Conservation (phyloP, 345 rosid species). For the Sisymbrium altissimum region DNA sequence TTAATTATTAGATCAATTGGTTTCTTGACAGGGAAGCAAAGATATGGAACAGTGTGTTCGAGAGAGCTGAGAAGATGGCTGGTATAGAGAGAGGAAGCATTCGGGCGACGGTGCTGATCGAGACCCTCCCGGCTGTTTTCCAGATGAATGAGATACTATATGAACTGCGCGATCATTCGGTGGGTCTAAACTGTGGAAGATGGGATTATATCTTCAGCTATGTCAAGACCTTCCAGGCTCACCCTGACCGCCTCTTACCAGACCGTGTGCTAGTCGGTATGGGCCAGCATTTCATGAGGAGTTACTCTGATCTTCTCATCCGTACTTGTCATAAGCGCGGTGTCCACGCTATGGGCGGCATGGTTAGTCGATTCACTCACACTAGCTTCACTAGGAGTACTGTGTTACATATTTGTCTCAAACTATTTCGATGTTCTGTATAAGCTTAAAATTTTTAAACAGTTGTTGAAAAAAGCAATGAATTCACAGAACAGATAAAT, state of each 20-base stretch:
- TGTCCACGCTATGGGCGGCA: constrained; percentile 97
- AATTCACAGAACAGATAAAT: neutral
- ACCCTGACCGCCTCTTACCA: constrained; percentile 73
- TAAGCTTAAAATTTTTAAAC: neutral
- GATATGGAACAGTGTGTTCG: constrained; percentile 89
- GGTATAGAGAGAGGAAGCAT: constrained; percentile 86
- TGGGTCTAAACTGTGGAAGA: constrained; percentile 87
- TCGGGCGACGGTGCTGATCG: constrained; percentile 79
- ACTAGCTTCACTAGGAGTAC: neutral
- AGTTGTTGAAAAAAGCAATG: neutral
- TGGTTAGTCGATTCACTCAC: constrained; percentile 44
- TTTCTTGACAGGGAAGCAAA: constrained; percentile 74
- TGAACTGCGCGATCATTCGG: constrained; percentile 82
- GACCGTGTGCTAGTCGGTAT: constrained; percentile 83
- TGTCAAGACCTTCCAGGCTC: constrained; percentile 88
- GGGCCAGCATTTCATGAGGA: constrained; percentile 91
- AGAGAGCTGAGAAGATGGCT: constrained; percentile 79
- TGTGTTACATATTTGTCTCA: neutral
- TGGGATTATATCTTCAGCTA: constrained; percentile 98
- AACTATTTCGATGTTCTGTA: neutral
- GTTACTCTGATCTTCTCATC: constrained; percentile 91
- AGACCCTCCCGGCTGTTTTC: constrained; percentile 88
- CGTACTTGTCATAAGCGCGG: constrained; percentile 81
- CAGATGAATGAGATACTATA: constrained; percentile 93
- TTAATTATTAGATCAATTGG: neutral